Conservation (phyloP, 2,329 filamentous ascomycete genomes). For the Cucurbitaria berberidis region DNA sequence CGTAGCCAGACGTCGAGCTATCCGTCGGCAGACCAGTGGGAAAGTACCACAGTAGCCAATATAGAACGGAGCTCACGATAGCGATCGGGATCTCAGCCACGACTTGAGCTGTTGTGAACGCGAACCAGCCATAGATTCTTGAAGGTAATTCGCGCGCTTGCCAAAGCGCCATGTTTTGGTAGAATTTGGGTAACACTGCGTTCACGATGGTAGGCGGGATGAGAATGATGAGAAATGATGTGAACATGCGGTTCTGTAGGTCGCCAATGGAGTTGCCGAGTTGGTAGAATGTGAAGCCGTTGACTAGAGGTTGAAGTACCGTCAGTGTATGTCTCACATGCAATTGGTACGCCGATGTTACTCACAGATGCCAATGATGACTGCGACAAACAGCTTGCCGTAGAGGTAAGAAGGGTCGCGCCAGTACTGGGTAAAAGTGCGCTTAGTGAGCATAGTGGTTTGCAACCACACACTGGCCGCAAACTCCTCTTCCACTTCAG, state of each 20-base stretch:
- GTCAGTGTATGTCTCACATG: no score
- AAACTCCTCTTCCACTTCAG: conserved; percentile 59
- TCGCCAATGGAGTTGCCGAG: conserved; percentile 69
- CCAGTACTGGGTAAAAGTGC: conserved; percentile 77
- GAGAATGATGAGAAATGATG: conserved; percentile 63
- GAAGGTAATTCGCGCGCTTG: conserved; percentile 74
- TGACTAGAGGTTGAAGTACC: no score
- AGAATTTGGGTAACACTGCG: conserved; percentile 78
- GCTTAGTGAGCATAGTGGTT: conserved; percentile 69
- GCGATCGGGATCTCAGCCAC: conserved; percentile 75
- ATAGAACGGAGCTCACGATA: conserved; percentile 68
- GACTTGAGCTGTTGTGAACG: conserved; percentile 69
- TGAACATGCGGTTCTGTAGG: conserved; percentile 81
- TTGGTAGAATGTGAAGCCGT: conserved; percentile 78
- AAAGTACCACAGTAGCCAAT: conserved; percentile 80
- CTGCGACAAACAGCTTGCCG: conserved; percentile 74
- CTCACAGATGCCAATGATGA: conserved; percentile 75
- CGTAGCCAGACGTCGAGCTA: conserved; percentile 71
- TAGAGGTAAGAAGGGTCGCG: conserved; percentile 78
- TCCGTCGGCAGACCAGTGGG: conserved; percentile 72
- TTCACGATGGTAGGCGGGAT: conserved; percentile 76
- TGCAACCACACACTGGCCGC: conserved; percentile 70
- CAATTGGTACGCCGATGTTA: no score
- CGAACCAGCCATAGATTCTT: conserved; percentile 78
- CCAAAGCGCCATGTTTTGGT: conserved; percentile 74